These are phyloP conservation scores for Coniosporium apollinis DNA, from an alignment of 495 filamentous ascomycete genomes.

Conservation along the genomic window DNA sequence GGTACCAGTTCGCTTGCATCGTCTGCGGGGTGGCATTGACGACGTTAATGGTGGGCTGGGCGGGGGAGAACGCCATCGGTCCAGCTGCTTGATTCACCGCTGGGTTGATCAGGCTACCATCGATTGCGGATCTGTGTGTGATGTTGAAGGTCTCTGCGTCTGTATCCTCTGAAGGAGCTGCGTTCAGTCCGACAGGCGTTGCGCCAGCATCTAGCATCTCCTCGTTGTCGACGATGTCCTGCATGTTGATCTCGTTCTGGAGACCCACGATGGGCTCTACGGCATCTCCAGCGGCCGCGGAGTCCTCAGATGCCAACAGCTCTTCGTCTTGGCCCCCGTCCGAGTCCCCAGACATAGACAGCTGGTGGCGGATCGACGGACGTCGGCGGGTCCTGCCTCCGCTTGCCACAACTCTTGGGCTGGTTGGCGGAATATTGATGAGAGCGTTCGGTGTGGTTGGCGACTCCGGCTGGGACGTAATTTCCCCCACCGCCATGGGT, in stretches of 20 bases:
- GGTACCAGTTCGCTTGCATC: constrained; percentile 41
- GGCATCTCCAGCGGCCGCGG: constrained; percentile 44
- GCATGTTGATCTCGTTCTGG: constrained; percentile 62
- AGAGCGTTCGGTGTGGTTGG: constrained; percentile 76
- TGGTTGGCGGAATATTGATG: constrained; percentile 18
- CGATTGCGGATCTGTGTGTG: constrained; percentile 72
- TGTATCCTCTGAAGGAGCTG: too few species aligned
- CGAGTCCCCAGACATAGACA: constrained; percentile 69
- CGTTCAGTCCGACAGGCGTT: too few species aligned
- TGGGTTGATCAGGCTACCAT: constrained; percentile 68
- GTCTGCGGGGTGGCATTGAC: constrained; percentile 56
- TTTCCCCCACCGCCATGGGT: constrained; percentile 48
- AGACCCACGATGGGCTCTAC: constrained; percentile 57
- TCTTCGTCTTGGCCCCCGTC: constrained; percentile 78
- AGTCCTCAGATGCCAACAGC: constrained; percentile 46
- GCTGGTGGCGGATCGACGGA: constrained; percentile 73
- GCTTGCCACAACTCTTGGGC: constrained; percentile 15
- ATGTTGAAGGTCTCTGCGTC: constrained; percentile 90
- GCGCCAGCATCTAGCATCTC: constrained; percentile 49
- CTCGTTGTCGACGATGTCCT: constrained; percentile 56
- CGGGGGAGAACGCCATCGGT: constrained; percentile 58
- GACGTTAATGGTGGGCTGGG: constrained; percentile 45
- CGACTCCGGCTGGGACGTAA: constrained; percentile 79
- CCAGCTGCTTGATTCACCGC: constrained; percentile 34
- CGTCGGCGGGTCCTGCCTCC: constrained; percentile 33